phyloP scores from a whole-genome alignment of 345 rosid genomes.

The Odontarrhena argentea region DNA sequence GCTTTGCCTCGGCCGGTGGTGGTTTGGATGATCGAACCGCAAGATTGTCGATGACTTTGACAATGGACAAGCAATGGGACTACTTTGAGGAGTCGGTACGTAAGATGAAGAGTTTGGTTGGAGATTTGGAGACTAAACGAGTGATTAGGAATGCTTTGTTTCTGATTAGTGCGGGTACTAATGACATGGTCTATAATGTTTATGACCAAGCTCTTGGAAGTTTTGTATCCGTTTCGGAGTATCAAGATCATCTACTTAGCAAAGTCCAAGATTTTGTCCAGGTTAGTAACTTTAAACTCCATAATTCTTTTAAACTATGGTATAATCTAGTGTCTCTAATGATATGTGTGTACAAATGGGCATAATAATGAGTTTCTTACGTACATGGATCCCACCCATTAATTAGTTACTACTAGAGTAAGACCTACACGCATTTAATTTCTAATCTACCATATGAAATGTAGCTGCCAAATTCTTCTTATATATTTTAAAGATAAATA shows the following conservation, averaged over 20 bases:
- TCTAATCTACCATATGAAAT: too few species aligned
- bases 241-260: constrained; percentile 35
- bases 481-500: too few species aligned
- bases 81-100: constrained; percentile 34
- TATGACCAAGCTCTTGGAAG: constrained; percentile 26
- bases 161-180: constrained; percentile 37
- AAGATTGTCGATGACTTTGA: constrained; percentile 10
- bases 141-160: constrained; percentile 32
- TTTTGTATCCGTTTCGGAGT: constrained; percentile 21
- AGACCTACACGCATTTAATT: too few species aligned
- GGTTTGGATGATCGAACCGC: constrained; percentile 43
- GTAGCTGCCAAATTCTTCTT: too few species aligned
- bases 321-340: neutral
- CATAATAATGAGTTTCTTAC: neutral
- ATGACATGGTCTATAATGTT: constrained; percentile 41
- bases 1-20: constrained; percentile 40
- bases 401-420: neutral
- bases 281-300: constrained; percentile 17
- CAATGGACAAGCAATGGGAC: constrained; percentile 33
- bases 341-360: too few species aligned
- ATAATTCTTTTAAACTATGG: neutral
- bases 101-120: constrained; percentile 36
- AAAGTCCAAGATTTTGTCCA: constrained; percentile 26
- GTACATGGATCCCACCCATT: constrained; percentile 20
- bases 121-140: constrained; percentile 31